phyloP scores from a whole-genome alignment of 1,284 basidiomycete species.

The Marasmius sp. region DNA sequence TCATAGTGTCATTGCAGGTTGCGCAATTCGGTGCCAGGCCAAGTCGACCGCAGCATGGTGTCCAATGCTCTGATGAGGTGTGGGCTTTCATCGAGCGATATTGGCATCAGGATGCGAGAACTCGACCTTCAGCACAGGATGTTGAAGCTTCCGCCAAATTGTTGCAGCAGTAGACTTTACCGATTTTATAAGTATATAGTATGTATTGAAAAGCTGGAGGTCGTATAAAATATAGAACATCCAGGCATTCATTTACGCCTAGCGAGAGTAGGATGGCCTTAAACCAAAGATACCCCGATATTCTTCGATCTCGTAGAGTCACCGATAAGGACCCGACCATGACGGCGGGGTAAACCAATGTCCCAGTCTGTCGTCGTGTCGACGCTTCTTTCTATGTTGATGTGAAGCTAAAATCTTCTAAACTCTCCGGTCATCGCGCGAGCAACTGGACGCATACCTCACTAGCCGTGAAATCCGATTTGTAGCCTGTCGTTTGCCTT shows the following conservation, averaged over 20 bases:
- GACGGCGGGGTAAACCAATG: background rate
- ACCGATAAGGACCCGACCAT: background rate
- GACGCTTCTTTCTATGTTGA: slow-evolving; percentile 12
- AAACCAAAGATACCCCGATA: no score
- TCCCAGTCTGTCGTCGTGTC: slow-evolving; percentile 1
- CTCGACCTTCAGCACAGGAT: background rate
- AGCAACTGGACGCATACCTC: background rate
- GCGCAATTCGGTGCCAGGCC: background rate
- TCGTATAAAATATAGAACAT: no score
- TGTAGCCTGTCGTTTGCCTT: background rate
- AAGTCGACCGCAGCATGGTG: background rate
- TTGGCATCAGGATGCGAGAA: background rate
- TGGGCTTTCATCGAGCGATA: background rate
- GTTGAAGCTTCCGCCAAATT: background rate
- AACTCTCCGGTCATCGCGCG: background rate
- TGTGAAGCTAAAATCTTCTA: slow-evolving; percentile 6
- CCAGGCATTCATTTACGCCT: no score
- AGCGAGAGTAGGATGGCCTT: no score
- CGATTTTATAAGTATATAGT: no score
- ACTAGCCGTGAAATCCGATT: background rate
- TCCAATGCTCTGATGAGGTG: background rate
- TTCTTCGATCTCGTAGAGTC: no score
- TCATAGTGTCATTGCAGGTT: background rate
- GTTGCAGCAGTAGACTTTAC: no score
- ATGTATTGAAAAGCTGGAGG: no score